These are phyloP conservation scores for Trametes cubensis DNA, from an alignment of 768 basidiomycete genomes.

Conservation along the genomic window DNA sequence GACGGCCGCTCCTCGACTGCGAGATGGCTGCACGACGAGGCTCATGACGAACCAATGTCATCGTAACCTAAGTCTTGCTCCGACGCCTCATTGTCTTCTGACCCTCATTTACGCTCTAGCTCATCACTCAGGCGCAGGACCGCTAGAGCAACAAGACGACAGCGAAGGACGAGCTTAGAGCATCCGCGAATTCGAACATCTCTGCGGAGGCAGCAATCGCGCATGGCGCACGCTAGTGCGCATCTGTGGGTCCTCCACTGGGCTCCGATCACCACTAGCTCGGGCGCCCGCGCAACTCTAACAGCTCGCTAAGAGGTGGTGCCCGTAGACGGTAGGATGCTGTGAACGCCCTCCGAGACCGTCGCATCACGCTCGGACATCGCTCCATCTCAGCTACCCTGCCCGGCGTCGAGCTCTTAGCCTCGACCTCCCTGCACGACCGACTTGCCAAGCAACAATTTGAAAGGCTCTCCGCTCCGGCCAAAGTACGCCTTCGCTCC, in stretches of 20 bases:
- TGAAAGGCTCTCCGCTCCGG: not conserved
- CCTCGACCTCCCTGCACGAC: too few relatives aligned
- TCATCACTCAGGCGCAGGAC: too few relatives aligned
- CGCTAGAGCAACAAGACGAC: too few relatives aligned
- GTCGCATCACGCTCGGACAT: not conserved
- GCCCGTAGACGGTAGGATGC: too few relatives aligned
- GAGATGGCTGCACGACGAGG: not conserved
- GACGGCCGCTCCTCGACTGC: not conserved
- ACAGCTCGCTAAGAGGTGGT: not conserved
- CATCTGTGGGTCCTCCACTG: slow-evolving; percentile 2
- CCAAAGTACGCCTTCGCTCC: too few relatives aligned
- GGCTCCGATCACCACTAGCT: not conserved
- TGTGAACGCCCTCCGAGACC: not conserved
- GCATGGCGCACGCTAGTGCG: slow-evolving; percentile 1
- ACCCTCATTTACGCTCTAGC: not conserved
- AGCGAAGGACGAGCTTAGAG: not conserved
- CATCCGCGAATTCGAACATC: not conserved
- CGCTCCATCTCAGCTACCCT: not conserved
- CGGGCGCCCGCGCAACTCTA: not conserved
- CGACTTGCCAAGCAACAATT: too few relatives aligned
- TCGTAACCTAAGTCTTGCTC: not conserved
- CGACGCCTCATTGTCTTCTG: not conserved
- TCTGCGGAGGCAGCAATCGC: not conserved
- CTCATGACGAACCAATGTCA: not conserved
- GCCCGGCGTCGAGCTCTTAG: not conserved